A percentile compares a stretch with the other conserved stretches of the same genome.
Evolutionary conservation across 192 early-diverging fungal species (phyloP).

Genomic region (Entophlyctis luteolus): DNA sequence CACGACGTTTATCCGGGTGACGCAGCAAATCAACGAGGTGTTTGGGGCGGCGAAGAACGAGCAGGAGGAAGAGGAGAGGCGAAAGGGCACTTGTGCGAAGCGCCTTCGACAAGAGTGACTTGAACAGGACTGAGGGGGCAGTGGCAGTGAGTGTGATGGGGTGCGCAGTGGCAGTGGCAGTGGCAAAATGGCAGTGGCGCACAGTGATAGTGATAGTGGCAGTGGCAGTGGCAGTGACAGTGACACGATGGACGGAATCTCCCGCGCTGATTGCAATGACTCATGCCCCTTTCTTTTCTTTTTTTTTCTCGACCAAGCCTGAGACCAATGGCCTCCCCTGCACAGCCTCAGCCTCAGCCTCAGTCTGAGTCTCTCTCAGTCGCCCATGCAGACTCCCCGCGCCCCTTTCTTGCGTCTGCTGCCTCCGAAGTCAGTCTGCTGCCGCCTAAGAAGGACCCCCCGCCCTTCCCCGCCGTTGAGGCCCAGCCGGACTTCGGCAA

Average conservation of each 20-base stretch:
- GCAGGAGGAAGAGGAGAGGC: constrained; percentile 12
- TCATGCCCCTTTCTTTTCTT: neutral
- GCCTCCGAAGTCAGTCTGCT: neutral
- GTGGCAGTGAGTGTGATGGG: too few species aligned
- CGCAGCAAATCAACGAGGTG: constrained; percentile 22
- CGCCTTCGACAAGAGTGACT: too few species aligned
- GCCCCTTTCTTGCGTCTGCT: neutral
- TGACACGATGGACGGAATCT: too few species aligned
- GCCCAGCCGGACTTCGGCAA: neutral
- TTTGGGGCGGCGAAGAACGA: constrained; percentile 22
- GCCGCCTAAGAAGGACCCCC: neutral
- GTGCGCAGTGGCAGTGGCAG: too few species aligned
- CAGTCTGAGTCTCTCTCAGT: neutral
- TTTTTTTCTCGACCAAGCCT: neutral
- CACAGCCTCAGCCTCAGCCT: neutral
- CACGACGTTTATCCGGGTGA: constrained; percentile 21
- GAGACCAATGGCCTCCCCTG: neutral
- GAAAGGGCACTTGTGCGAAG: too few species aligned
- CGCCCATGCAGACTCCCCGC: too few species aligned
- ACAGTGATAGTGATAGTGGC: too few species aligned
- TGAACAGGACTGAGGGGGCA: too few species aligned
- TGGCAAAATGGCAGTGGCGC: too few species aligned
- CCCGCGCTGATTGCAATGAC: too few species aligned
- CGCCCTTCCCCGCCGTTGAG: constrained; percentile 9
- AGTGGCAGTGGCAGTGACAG: too few species aligned